Conservation (phyloP, 2,329 filamentous ascomycete genomes). For the Leptosphaerulina australis region DNA sequence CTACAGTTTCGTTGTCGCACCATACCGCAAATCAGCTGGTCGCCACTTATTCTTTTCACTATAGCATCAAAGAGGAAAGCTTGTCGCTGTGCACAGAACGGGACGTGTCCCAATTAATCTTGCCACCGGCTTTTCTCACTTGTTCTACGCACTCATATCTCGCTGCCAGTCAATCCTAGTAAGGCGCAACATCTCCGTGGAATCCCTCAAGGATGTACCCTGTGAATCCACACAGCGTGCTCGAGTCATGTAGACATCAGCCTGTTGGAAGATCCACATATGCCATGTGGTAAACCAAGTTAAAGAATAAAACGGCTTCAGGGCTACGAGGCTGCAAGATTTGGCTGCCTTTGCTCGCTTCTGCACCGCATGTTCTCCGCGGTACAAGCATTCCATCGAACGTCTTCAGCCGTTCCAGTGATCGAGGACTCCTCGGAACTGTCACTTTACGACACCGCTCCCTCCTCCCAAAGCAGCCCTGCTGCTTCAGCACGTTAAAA, state of each 20-base stretch:
- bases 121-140: slow-evolving; percentile 3
- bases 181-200: background rate
- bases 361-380: slow-evolving; percentile 2
- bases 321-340: slow-evolving; percentile 6
- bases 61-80: slow-evolving; percentile 1
- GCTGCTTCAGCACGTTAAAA: background rate
- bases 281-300: slow-evolving; percentile 14
- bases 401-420: slow-evolving; percentile 1
- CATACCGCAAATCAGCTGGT: background rate
- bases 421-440: slow-evolving; percentile 1
- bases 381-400: background rate
- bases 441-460: background rate
- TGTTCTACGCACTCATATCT: background rate
- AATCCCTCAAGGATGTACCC: background rate
- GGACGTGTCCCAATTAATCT: background rate
- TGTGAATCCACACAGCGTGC: background rate
- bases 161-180: slow-evolving; percentile 7
- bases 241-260: slow-evolving; percentile 12
- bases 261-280: slow-evolving; percentile 6
- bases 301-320: slow-evolving; percentile 8
- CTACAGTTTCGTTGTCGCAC: slow-evolving; percentile 1
- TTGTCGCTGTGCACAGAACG: background rate
- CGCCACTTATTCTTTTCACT: background rate
- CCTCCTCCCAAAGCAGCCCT: too few relatives aligned
- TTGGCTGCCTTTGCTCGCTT: slow-evolving; percentile 5